These are phyloP conservation scores for Hygrocybe coccinea DNA, from an alignment of 768 basidiomycete genomes.

Conservation along the genomic window DNA sequence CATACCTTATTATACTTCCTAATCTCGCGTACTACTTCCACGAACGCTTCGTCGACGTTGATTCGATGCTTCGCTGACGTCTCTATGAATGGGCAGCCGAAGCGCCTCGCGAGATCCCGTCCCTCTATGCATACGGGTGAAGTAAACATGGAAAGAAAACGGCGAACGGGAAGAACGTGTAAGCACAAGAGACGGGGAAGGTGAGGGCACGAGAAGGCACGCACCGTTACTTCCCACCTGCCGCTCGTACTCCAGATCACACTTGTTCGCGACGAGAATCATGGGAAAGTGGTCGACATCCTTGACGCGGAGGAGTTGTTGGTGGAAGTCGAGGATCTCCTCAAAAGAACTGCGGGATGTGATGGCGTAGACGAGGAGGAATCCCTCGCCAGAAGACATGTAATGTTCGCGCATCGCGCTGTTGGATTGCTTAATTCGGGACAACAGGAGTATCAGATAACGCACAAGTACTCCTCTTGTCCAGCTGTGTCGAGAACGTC, in stretches of 20 bases:
- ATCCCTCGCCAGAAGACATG: constrained; percentile 97
- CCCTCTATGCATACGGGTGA: constrained; percentile 63
- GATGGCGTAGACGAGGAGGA: constrained; percentile 96
- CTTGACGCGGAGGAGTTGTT: constrained; percentile 94
- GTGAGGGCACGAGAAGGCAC: constrained; percentile 15
- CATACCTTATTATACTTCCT: constrained; percentile 88
- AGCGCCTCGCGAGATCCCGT: constrained; percentile 90
- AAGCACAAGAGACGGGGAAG: neutral
- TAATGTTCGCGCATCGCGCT: constrained; percentile 99
- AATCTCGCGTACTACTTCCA: constrained; percentile 88
- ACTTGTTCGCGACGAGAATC: constrained; percentile 97
- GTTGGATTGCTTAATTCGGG: constrained; percentile 11
- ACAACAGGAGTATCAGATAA: constrained; percentile 15
- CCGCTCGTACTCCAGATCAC: constrained; percentile 91
- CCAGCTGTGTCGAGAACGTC: constrained; percentile 97
- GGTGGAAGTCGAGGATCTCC: constrained; percentile 93
- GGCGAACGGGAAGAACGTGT: no score
- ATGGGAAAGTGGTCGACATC: constrained; percentile 95
- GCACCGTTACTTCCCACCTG: constrained; percentile 93
- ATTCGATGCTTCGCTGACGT: constrained; percentile 95
- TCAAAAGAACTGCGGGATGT: constrained; percentile 98
- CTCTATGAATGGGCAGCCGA: constrained; percentile 91
- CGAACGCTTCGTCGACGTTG: constrained; percentile 96
- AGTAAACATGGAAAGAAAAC: no score
- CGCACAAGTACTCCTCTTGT: constrained; percentile 96